Base-by-base conservation (phyloP, 2,329 filamentous ascomycete genomes). In the Huntiella moniliformis region DNA sequence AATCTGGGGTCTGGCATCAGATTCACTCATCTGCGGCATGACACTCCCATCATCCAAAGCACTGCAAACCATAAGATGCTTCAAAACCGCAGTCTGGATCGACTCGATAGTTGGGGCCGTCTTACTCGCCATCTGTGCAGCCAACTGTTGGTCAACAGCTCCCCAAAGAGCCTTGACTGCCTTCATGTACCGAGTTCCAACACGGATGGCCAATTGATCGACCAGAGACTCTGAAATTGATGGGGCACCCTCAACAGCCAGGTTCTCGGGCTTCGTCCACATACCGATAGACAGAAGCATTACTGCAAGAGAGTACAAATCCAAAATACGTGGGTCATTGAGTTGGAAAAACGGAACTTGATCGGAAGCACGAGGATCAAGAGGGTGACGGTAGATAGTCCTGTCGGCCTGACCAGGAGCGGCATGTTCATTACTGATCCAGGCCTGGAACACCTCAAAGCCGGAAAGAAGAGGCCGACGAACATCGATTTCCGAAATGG, bases 281-380 rank as follows among this genome's bases (percentile, higher is more conserved):
- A 87, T 61, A 5, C 82, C 82, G 45, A 87, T 74, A 5, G 82
- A 82, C 2, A 86, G 64, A 0, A 88, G 66, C 3, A 85, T 63
- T 62, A 85, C 72, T 13, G 79, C 79, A 1, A 88, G 65, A 5
- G 79, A 77, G 56, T 85, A 85, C 2, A 87, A 62, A 50, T 87
- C 82, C 31, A 75, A 62, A 1, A 73, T 67, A 35, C 74, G 71
- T 36, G 69, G 70, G 46, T 77, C 72, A 1, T 68, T 63, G 4
- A 66, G 67, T 37, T 63, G 63, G 3, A 60, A 55, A 7, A 73
- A 56, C 0, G 68, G 66, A 0, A 71, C 71, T 16, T 66, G 59
- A 3, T 63, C 56, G 0, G 67, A 67, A 3, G 64, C 67, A 10
- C 67, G 63, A 4, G 73, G 72, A 53, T 78, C 73, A 3, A 80